Conservation (phyloP, 169 alveolate genomes). For the Babesia bigemina region DNA sequence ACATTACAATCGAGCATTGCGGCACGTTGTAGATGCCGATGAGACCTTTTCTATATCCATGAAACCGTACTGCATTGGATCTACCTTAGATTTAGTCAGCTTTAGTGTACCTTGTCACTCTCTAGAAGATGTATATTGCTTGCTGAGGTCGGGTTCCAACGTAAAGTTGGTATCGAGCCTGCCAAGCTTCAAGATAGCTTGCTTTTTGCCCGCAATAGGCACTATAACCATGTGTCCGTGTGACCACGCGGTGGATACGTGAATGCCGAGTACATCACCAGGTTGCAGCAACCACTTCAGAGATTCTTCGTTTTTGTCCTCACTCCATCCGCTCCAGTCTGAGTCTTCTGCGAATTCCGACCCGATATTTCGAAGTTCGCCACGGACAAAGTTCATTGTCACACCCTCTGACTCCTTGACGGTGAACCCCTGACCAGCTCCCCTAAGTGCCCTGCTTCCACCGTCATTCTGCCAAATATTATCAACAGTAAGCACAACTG, state of each 20-base stretch:
- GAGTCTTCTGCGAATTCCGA: slow-evolving; percentile 54
- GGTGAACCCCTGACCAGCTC: slow-evolving; percentile 63
- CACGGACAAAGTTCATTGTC: slow-evolving; percentile 32
- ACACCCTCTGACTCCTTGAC: slow-evolving; percentile 40
- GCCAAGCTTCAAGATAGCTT: slow-evolving; percentile 38
- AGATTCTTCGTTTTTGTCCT: slow-evolving; percentile 48
- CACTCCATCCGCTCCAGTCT: slow-evolving; percentile 68
- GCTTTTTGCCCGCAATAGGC: slow-evolving; percentile 28
- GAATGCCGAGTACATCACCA: slow-evolving; percentile 73
- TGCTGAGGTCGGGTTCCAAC: slow-evolving; percentile 59
- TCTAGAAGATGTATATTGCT: slow-evolving; percentile 18
- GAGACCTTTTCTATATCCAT: not conserved
- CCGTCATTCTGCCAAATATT: not conserved
- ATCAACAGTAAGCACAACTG: not conserved
- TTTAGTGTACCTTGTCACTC: not conserved
- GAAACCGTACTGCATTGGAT: not conserved
- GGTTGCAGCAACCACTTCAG: slow-evolving; percentile 72
- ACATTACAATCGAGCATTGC: slow-evolving; percentile 31
- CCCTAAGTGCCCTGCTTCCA: slow-evolving; percentile 9
- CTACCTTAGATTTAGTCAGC: not conserved
- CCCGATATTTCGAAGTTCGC: slow-evolving; percentile 33
- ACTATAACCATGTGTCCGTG: slow-evolving; percentile 77
- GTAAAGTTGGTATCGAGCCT: slow-evolving; percentile 26
- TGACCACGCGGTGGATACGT: slow-evolving; percentile 78
- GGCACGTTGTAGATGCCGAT: slow-evolving; percentile 24